These are phyloP conservation scores for Aspergillus floridensis DNA, from an alignment of 2,329 filamentous ascomycete species.

Conservation along the genomic window DNA sequence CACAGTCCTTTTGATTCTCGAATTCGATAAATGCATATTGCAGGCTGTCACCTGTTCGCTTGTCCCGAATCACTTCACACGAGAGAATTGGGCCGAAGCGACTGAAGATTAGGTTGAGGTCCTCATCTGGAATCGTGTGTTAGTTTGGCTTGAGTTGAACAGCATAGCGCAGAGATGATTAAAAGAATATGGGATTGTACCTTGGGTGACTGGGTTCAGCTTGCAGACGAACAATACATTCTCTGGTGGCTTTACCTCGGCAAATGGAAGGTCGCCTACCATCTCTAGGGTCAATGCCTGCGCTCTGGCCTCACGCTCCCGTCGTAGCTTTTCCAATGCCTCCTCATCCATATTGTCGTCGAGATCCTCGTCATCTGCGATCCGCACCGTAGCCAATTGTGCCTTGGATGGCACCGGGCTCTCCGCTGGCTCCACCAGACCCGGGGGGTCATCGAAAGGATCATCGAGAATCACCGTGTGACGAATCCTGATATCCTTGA, in stretches of 20 bases:
- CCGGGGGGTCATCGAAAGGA: constrained; percentile 78
- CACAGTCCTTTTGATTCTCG: constrained; percentile 86
- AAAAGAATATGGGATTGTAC: constrained; percentile 31
- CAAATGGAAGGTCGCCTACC: constrained; percentile 95
- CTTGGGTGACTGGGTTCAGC: constrained; percentile 88
- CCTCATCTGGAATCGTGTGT: constrained; percentile 62
- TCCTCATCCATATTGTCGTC: constrained; percentile 78
- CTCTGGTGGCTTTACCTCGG: constrained; percentile 94
- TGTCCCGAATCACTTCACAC: constrained; percentile 93
- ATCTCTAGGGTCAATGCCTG: constrained; percentile 95
- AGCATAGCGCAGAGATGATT: not conserved
- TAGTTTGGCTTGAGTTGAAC: not conserved
- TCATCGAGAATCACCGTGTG: constrained; percentile 92
- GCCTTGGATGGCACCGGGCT: constrained; percentile 80
- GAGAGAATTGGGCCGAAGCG: constrained; percentile 93
- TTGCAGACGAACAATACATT: constrained; percentile 99
- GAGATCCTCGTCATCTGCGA: constrained; percentile 82
- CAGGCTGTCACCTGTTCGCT: constrained; percentile 87
- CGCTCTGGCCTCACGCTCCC: constrained; percentile 86
- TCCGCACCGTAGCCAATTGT: constrained; percentile 86
- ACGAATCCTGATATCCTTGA: constrained; percentile 92
- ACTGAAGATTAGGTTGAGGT: constrained; percentile 92
- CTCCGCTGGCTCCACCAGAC: constrained; percentile 70
- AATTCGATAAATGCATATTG: constrained; percentile 99
- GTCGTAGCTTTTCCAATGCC: constrained; percentile 71